Conservation (phyloP, 2,329 filamentous ascomycete species). For the Ilyonectria mors-panacis region DNA sequence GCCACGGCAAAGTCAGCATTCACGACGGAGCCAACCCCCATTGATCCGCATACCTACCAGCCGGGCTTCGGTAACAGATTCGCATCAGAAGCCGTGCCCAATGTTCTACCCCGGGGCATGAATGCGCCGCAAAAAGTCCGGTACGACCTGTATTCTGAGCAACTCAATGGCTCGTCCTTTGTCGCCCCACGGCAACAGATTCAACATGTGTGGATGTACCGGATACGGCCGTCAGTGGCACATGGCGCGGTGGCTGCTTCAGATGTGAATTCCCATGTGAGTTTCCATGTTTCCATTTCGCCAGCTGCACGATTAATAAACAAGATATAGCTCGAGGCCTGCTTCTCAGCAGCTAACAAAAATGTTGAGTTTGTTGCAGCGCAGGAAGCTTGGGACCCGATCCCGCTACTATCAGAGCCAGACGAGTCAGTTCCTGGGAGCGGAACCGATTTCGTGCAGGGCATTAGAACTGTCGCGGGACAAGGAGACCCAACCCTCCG, state of each 20-base stretch:
- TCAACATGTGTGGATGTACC: conserved; percentile 53
- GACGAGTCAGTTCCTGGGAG: neutral
- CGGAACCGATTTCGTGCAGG: conserved; percentile 60
- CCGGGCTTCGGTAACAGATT: conserved; percentile 69
- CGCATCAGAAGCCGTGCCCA: conserved; percentile 61
- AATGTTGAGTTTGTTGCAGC: conserved; percentile 61
- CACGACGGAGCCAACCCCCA: conserved; percentile 36
- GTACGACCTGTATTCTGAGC: conserved; percentile 61
- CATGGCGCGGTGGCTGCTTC: conserved; percentile 45
- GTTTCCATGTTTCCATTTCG: neutral
- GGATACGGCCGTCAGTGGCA: conserved; percentile 51
- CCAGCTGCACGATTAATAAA: neutral
- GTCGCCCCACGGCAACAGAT: conserved; percentile 48
- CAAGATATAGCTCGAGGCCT: conserved; percentile 51
- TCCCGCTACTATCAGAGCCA: conserved; percentile 45
- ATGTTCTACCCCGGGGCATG: conserved; percentile 60
- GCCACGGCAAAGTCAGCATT: conserved; percentile 40
- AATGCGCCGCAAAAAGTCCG: conserved; percentile 62
- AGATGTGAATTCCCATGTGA: conserved; percentile 48
- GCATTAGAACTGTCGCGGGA: conserved; percentile 62
- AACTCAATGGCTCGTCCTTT: conserved; percentile 61
- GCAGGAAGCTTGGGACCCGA: conserved; percentile 65
- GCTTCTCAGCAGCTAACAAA: conserved; percentile 63
- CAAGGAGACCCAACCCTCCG: conserved; percentile 62
- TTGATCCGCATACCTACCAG: conserved; percentile 68